Evolutionary conservation across 257 asterid species (phyloP), one percentile per base, ranked within the genome.

Genomic region (Primulina tabacum): DNA sequence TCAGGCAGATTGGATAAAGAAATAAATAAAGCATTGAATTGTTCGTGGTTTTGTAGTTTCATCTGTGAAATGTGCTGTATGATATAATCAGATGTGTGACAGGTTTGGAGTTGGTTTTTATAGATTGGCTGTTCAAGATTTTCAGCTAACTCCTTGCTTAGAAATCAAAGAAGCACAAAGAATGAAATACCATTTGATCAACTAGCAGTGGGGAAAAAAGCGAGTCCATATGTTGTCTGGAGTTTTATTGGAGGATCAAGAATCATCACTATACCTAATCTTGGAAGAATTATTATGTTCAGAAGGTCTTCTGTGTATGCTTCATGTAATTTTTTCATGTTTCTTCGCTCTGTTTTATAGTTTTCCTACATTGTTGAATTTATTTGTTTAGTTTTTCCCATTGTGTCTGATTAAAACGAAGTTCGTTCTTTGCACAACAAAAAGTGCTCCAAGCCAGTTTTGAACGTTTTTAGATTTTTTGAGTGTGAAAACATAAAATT

Each of bases 251-350:
- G 82, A 75, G 85, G 78, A 72, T 81, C 96, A 64, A 63, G 64
- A 55, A 60, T 67, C 17, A 59, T 74, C 62, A 10, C 50, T 40
- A 63, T 20, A 73, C 82, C 80, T 26, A 83, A 73, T 24, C 60
- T 71, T 70, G 78, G 69, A 64, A 75, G 73, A 77, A 67, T 74
- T 21, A 18, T 65, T 34, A 37, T 8, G 9, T 16, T 40, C 71
- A 78, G 84, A 77, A 67, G 64, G 76, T 66, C 75, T 5, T 59
- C 35, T 5, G 79, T 84, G 26, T 67, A 75, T 73, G 92, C 90
- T 78, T 77, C 91, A 79, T 89, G 97, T 92, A 89, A 87, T 72
- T 62, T 29, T 61, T 72, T 78, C 71, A 2, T 59, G 47, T 62
- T 60, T 2, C 69, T 71, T 66, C 2, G 21, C n/a, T 37, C 75